These are phyloP conservation scores for Carex myosuroides DNA, from an alignment of 176 grass and related monocot species.

Conservation along the genomic window DNA sequence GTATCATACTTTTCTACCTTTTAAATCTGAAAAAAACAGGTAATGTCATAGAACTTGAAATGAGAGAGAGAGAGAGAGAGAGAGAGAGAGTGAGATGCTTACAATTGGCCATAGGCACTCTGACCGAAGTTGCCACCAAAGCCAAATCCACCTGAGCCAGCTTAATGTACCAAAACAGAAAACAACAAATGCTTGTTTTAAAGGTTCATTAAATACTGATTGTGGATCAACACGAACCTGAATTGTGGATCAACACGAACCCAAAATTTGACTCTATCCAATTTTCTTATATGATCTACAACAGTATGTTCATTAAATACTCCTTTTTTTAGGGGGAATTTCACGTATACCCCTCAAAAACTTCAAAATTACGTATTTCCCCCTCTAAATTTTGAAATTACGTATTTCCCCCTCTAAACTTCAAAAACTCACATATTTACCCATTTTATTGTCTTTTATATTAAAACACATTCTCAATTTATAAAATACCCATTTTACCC, in stretches of 20 bases:
- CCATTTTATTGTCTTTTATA: no score
- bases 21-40: background rate
- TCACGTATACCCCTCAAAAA: no score
- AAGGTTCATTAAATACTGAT: constrained; percentile 3
- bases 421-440: no score
- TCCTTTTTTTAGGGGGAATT: no score
- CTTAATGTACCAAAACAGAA: constrained; percentile 25
- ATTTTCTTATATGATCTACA: background rate
- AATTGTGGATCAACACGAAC: background rate
- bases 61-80: background rate
- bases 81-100: constrained; percentile 28
- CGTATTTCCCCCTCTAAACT: no score
- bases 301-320: background rate
- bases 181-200: constrained; percentile 7
- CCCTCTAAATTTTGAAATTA: no score
- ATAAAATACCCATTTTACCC: no score
- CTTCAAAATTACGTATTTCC: no score
- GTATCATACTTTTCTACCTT: background rate
- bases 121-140: constrained; percentile 41
- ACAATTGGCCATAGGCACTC: constrained; percentile 50
- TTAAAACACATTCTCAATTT: no score
- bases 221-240: background rate
- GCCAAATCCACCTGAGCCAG: constrained; percentile 43
- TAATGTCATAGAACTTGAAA: background rate
- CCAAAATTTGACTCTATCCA: background rate